These are phyloP conservation scores for Setaria italica DNA, from an alignment of 202 grass and related monocot species.

Conservation along the genomic window DNA sequence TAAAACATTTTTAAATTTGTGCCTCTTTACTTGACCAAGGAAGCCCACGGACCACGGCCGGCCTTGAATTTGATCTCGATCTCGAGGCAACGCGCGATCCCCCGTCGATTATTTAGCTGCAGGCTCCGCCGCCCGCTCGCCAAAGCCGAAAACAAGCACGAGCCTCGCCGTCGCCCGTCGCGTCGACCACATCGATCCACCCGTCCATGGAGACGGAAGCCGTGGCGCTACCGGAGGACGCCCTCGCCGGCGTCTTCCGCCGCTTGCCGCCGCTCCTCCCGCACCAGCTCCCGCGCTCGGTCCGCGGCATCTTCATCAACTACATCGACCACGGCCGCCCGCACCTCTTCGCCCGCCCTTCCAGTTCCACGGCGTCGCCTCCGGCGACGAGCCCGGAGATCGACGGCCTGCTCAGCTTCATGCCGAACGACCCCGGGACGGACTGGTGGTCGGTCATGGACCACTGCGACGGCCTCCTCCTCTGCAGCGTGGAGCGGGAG, in stretches of 20 bases:
- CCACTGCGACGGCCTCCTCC: conserved; percentile 6
- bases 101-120: too few species aligned
- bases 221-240: not conserved
- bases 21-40: too few species aligned
- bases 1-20: too few species aligned
- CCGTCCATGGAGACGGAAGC: not conserved
- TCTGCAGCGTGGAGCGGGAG: not conserved
- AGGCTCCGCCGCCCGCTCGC: too few species aligned
- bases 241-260: not conserved
- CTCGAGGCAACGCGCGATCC: too few species aligned
- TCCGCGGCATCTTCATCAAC: conserved; percentile 4
- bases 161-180: too few species aligned
- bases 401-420: not conserved
- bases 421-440: not conserved
- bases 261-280: not conserved
- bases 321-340: not conserved
- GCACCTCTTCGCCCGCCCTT: conserved; percentile 1
- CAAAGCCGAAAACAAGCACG: too few species aligned
- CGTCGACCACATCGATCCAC: too few species aligned
- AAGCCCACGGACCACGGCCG: too few species aligned
- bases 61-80: too few species aligned
- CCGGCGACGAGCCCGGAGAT: not conserved
- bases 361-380: too few species aligned
- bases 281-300: not conserved
- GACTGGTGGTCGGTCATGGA: not conserved